These are phyloP conservation scores for Lentinula sp. DNA, from an alignment of 768 basidiomycete genomes.

Conservation along the genomic window DNA sequence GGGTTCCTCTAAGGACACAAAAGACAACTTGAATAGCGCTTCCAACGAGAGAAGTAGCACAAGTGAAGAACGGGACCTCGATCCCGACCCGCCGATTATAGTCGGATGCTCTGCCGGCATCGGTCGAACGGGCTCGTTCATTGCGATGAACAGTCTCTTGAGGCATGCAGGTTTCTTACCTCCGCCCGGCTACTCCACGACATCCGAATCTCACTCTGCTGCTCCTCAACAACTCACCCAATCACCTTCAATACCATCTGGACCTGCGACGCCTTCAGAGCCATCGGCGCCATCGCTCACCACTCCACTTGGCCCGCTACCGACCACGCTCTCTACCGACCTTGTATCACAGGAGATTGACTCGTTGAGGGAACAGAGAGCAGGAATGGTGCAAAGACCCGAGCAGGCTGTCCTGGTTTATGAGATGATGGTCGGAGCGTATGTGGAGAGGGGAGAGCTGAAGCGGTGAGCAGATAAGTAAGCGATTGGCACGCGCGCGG, in stretches of 20 bases:
- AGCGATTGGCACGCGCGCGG: too few species aligned
- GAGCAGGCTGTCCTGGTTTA: conserved; percentile 67
- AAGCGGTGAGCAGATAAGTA: background rate
- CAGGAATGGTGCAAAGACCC: conserved; percentile 72
- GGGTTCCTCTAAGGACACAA: background rate
- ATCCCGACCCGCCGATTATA: conserved; percentile 66
- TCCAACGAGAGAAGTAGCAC: background rate
- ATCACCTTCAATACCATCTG: background rate
- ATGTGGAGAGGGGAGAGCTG: background rate
- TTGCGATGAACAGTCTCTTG: conserved; percentile 74
- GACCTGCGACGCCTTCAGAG: background rate
- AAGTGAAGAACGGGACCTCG: conserved; percentile 7
- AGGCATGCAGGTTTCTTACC: conserved; percentile 48
- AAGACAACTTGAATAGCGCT: background rate
- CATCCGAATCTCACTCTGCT: background rate
- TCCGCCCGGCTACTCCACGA: conserved; percentile 15
- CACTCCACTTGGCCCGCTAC: conserved; percentile 50
- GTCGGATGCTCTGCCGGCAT: conserved; percentile 85
- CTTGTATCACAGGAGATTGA: conserved; percentile 69
- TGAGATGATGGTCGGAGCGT: conserved; percentile 33
- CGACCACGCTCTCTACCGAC: conserved; percentile 43
- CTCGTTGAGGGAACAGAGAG: conserved; percentile 71
- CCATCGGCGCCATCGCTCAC: conserved; percentile 20
- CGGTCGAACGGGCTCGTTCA: conserved; percentile 83
- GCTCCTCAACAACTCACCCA: background rate